Percentiles rank a stretch among this genome's conserved stretches.
Conservation (phyloP, 768 basidiomycete species). For the Leccinum fibrillosum region DNA sequence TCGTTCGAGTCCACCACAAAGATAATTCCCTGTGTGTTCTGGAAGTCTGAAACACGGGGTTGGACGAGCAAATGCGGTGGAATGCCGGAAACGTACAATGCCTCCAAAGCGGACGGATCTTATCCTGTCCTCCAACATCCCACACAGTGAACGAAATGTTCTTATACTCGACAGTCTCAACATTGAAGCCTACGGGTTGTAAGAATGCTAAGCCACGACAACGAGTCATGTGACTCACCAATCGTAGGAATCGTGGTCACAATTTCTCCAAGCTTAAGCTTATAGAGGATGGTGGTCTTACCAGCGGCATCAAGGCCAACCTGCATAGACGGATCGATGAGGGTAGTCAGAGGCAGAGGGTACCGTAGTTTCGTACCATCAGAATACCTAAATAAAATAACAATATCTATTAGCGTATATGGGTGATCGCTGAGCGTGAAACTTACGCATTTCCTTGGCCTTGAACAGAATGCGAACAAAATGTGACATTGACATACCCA, state of each 20-base stretch:
- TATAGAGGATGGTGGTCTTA: conserved; percentile 98
- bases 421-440: conserved; percentile 13
- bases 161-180: conserved; percentile 99
- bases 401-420: conserved; percentile 23
- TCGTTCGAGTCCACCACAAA: conserved; percentile 99
- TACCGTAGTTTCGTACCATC: conserved; percentile 58
- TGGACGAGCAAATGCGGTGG: conserved; percentile 9
- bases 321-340: conserved; percentile 35
- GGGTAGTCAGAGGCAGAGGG: conserved; percentile 19
- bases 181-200: conserved; percentile 85
- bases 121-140: conserved; percentile 99
- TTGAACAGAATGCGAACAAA: conserved; percentile 86
- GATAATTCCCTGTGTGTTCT: conserved; percentile 99
- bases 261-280: conserved; percentile 99
- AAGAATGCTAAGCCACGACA: conserved; percentile 1
- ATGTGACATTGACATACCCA: conserved; percentile 78
- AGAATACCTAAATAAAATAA: conserved; percentile 74
- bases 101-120: conserved; percentile 99
- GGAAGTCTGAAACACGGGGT: conserved; percentile 74
- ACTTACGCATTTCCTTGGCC: conserved; percentile 99
- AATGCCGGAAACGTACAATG: conserved; percentile 73
- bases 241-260: conserved; percentile 99
- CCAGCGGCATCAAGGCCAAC: conserved; percentile 99
- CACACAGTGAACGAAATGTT: conserved; percentile 99
- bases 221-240: conserved; percentile 54